A percentile compares a stretch with the other conserved stretches of the same genome.
Conservation (phyloP, 106 monocot genomes). For the Dioscorea alata region DNA sequence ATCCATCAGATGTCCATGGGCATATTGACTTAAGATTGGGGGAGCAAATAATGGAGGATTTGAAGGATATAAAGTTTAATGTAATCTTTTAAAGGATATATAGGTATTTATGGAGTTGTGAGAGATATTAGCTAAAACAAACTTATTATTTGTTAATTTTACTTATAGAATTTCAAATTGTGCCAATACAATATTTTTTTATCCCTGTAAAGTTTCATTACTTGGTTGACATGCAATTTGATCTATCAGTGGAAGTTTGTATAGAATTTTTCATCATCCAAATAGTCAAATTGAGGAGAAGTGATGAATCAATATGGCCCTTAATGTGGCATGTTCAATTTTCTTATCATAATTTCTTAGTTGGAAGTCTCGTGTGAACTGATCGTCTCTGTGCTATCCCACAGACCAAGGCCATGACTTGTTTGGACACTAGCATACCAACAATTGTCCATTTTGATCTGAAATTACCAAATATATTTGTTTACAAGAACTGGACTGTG, state of each 20-base stretch:
- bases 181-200: no score
- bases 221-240: no score
- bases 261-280: conserved; percentile 89
- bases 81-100: no score
- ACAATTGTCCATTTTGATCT: conserved; percentile 93
- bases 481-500: conserved; percentile 95
- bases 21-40: no score
- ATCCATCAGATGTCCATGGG: no score
- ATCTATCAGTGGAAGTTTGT: conserved; percentile 84
- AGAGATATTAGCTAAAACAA: no score
- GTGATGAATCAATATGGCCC: conserved; percentile 90
- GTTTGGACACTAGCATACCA: conserved; percentile 77
- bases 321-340: conserved; percentile 64
- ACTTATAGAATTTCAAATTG: no score
- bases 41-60: no score
- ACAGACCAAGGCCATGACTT: conserved; percentile 95
- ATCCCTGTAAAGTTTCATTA: neutral
- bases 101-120: no score
- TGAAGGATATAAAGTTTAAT: no score
- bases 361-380: neutral
- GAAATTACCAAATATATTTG: conserved; percentile 95
- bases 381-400: neutral
- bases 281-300: conserved; percentile 95
- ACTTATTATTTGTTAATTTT: no score
- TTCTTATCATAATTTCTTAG: neutral